Conservation (phyloP, 805 yeast genomes). For the Pichia insulana region DNA sequence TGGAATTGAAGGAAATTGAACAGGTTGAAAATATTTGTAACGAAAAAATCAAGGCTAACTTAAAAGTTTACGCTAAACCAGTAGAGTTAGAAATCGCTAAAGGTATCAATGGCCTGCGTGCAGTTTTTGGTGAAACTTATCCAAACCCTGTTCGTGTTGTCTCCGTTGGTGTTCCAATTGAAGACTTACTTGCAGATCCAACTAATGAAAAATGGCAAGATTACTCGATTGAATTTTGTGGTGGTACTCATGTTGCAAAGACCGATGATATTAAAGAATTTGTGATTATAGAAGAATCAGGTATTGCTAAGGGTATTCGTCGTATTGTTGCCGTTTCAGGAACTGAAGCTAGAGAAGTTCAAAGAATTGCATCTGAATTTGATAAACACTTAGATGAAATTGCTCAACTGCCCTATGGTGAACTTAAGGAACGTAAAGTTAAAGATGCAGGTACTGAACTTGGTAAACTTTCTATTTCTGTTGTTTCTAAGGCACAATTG, state of each 20-base stretch:
- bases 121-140: conserved; percentile 97
- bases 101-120: conserved; percentile 78
- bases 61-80: conserved; percentile 72
- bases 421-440: conserved; percentile 69
- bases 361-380: conserved; percentile 71
- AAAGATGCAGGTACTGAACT: conserved; percentile 80
- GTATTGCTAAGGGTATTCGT: conserved; percentile 97
- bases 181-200: conserved; percentile 68
- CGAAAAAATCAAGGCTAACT: conserved; percentile 60
- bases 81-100: conserved; percentile 69
- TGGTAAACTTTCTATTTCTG: conserved; percentile 76
- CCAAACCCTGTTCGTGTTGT: conserved; percentile 99
- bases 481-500: conserved; percentile 67
- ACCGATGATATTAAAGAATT: conserved; percentile 91
- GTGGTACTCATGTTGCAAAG: conserved; percentile 94
- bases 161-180: conserved; percentile 86
- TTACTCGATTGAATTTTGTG: conserved; percentile 91
- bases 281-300: conserved; percentile 86
- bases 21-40: conserved; percentile 71
- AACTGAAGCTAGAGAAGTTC: conserved; percentile 81
- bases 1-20: conserved; percentile 60
- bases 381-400: conserved; percentile 50
- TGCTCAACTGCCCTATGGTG: conserved; percentile 59
- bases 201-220: conserved; percentile 64
- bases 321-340: conserved; percentile 98